Evolutionary conservation across 225 moss, liverwort and hornwort species (phyloP).

Genomic region (Physcomitrium patens): DNA sequence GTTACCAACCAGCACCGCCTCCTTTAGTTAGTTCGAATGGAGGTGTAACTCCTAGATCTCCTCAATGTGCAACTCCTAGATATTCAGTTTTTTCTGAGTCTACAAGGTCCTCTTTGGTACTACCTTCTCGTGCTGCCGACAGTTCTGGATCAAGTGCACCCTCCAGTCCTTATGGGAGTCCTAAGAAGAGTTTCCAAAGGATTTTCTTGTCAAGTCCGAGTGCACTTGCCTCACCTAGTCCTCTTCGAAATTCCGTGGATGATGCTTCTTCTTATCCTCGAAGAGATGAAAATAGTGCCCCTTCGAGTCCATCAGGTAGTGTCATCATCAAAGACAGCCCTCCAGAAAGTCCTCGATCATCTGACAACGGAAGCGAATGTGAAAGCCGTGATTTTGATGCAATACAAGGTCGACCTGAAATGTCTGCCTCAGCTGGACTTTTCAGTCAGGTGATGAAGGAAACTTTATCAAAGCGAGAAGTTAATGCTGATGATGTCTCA

Average conservation of each 20-base stretch:
- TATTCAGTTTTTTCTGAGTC: constrained; percentile 27
- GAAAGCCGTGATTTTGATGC: constrained; percentile 47
- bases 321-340: constrained; percentile 55
- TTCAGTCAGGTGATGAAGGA: constrained; percentile 13
- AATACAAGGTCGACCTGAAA: constrained; percentile 31
- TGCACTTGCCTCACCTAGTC: constrained; percentile 20
- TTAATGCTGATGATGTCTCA: constrained; percentile 22
- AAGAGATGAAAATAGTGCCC: constrained; percentile 35
- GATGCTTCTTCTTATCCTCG: constrained; percentile 27
- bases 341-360: constrained; percentile 43
- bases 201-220: constrained; percentile 35
- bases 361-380: constrained; percentile 39
- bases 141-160: constrained; percentile 41
- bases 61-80: constrained; percentile 22
- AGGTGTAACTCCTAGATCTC: constrained; percentile 28
- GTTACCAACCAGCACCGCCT: constrained; percentile 10
- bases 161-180: constrained; percentile 40
- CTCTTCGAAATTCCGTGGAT: constrained; percentile 20
- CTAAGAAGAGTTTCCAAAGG: constrained; percentile 30
- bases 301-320: constrained; percentile 52
- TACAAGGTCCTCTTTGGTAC: constrained; percentile 32
- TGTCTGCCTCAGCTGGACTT: constrained; percentile 13
- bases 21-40: constrained; percentile 15
- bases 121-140: constrained; percentile 28
- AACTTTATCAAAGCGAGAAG: constrained; percentile 10